Evolutionary conservation across 768 basidiomycete genomes (phyloP).

Genomic region (Botryobasidium botryosum): DNA sequence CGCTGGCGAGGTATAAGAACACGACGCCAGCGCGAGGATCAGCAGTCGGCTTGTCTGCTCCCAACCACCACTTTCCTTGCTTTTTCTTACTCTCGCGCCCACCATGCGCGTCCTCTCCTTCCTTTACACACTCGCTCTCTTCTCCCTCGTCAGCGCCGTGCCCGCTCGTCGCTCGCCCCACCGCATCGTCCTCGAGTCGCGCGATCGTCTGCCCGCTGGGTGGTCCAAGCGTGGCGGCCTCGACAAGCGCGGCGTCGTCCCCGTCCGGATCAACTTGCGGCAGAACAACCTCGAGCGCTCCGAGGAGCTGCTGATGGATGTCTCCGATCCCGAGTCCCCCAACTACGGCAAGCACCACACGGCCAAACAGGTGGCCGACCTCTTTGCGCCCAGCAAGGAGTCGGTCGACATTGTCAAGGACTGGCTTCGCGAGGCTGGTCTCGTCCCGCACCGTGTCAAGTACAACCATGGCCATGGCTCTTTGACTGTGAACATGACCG

Average conservation of each 20-base stretch:
- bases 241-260: background rate
- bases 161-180: too few species aligned
- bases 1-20: too few species aligned
- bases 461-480: slow-evolving; percentile 20
- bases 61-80: too few species aligned
- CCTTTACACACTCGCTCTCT: too few species aligned
- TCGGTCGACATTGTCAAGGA: slow-evolving; percentile 26
- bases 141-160: too few species aligned
- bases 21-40: too few species aligned
- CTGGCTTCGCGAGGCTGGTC: slow-evolving; percentile 30
- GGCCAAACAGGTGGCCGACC: slow-evolving; percentile 17
- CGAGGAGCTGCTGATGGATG: slow-evolving; percentile 3
- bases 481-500: slow-evolving; percentile 10
- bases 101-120: too few species aligned
- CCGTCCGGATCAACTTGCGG: slow-evolving; percentile 4
- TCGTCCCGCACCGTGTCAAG: slow-evolving; percentile 23
- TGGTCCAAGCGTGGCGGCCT: too few species aligned
- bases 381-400: slow-evolving; percentile 30
- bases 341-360: slow-evolving; percentile 7
- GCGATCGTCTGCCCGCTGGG: too few species aligned
- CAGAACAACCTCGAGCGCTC: slow-evolving; percentile 5
- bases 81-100: too few species aligned
- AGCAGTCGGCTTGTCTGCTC: too few species aligned
- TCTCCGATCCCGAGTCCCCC: slow-evolving; percentile 3
- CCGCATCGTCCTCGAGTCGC: too few species aligned